Evolutionary conservation across 768 basidiomycete species (phyloP), one percentile per base, ranked within the genome.

Genomic region (Mycena pura): DNA sequence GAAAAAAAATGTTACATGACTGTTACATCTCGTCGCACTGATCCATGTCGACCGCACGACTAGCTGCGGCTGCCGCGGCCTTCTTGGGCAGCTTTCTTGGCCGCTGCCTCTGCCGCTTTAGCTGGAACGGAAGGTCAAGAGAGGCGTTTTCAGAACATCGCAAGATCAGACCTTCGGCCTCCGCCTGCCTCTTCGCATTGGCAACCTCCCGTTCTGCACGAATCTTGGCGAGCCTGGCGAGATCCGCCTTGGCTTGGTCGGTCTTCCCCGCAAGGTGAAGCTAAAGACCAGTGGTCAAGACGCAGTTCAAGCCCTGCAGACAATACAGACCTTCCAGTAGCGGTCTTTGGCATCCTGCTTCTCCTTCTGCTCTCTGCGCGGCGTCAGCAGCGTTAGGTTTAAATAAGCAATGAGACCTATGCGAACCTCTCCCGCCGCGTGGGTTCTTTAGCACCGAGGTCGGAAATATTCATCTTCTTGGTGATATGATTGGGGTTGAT

Each of bases 121-220:
- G 88, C 90, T 91, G 57, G 25, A 54, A 21, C n/a, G 8, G 34
- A 28, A 55, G 19, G 28, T 58, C 44, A 45, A 38, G 6, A n/a
- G 5, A 21, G 22, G 24, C 22, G 14, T 21, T 11, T 8, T 14
- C 5, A n/a, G 24, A 27, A 11, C 11, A 5, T 11, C 14, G 24
- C 28, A 9, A 44, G 2, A 5, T 70, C 81, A 31, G 52, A 94
- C 95, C 92, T 67, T 94, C 93, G 5, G 87, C 82, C 71, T 96
- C 96, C 0, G 95, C 95, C 77, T 93, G 87, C 55, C 95, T 81
- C 82, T 90, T 92, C 2, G 91, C 92, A 45, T 88, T 88, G 1
- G 95, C 95, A 39, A 87, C 90, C 63, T 95, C 95, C 48, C 96
- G 89, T 60, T 96, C 93, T 55, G 86, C 89, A 60, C 85, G 86